Conservation (phyloP, 176 grass and related monocot genomes). For the Aegilops longissima region DNA sequence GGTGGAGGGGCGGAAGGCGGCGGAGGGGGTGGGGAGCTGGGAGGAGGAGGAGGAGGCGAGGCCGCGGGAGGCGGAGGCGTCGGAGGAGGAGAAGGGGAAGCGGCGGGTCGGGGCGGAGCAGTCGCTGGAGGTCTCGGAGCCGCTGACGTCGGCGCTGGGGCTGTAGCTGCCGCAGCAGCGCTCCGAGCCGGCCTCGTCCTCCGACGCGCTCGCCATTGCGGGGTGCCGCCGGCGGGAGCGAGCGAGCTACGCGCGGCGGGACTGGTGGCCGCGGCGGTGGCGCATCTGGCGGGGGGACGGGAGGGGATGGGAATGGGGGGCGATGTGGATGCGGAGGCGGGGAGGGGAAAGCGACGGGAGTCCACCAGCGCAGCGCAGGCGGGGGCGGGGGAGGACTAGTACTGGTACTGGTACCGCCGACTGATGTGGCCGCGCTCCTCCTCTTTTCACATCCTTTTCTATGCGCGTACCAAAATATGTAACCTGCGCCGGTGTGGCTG, state of each 20-base stretch:
- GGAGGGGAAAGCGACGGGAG: constrained; percentile 28
- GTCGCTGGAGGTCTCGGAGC: constrained; percentile 89
- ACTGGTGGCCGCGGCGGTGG: too few species aligned
- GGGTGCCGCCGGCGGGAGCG: background rate
- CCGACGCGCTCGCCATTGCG: constrained; percentile 75
- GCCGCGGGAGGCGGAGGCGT: constrained; percentile 55
- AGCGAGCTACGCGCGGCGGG: background rate
- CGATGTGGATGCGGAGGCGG: constrained; percentile 11
- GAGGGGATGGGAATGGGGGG: background rate
- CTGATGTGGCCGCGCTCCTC: constrained; percentile 22
- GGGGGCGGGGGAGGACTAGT: background rate
- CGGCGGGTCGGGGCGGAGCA: constrained; percentile 55
- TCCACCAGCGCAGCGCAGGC: background rate
- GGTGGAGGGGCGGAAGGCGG: constrained; percentile 52
- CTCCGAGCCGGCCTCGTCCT: constrained; percentile 74
- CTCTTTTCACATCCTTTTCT: background rate
- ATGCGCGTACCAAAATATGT: background rate
- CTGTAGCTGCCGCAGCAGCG: constrained; percentile 85
- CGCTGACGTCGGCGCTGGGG: constrained; percentile 92
- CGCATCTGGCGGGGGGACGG: constrained; percentile 29
- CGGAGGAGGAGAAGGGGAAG: constrained; percentile 45
- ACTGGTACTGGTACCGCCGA: background rate
- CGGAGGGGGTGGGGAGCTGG: constrained; percentile 26
- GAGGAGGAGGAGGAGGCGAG: constrained; percentile 58
- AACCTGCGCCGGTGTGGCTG: background rate